phyloP scores from a whole-genome alignment of 225 moss, liverwort and hornwort genomes.

The Ulota crispa region DNA sequence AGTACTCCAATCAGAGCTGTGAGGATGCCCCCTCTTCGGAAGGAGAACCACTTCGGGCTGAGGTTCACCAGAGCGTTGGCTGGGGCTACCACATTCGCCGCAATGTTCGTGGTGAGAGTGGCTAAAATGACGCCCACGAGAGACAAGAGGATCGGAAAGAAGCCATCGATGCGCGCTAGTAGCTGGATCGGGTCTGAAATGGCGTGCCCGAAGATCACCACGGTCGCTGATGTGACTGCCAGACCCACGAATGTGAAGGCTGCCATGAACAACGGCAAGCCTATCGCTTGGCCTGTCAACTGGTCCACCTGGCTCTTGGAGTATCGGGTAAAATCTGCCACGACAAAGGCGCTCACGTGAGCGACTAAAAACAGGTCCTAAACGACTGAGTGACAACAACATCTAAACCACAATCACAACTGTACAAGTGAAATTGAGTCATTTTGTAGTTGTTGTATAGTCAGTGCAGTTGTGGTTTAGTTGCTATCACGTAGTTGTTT shows the following conservation, averaged over 20 bases:
- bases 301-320: constrained; percentile 81
- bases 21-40: constrained; percentile 58
- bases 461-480: too few species aligned
- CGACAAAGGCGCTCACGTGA: not conserved
- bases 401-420: too few species aligned
- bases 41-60: constrained; percentile 62
- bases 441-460: too few species aligned
- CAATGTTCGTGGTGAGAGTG: constrained; percentile 85
- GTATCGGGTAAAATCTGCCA: constrained; percentile 86
- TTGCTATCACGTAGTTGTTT: too few species aligned
- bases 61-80: constrained; percentile 86
- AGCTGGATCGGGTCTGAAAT: constrained; percentile 83
- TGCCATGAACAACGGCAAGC: constrained; percentile 89
- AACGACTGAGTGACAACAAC: too few species aligned
- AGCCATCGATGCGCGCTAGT: constrained; percentile 68
- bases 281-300: constrained; percentile 79
- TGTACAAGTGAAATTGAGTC: too few species aligned
- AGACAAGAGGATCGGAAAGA: constrained; percentile 70
- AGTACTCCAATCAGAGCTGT: constrained; percentile 66
- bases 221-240: constrained; percentile 85
- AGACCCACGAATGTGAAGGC: constrained; percentile 90
- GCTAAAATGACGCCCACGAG: constrained; percentile 78
- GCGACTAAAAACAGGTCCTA: too few species aligned
- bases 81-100: constrained; percentile 88
- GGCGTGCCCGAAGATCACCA: constrained; percentile 73